Percentiles rank a stretch among this genome's conserved stretches.
phyloP scores from a whole-genome alignment of 78 protist genomes.

The Dictyostelium purpureum region DNA sequence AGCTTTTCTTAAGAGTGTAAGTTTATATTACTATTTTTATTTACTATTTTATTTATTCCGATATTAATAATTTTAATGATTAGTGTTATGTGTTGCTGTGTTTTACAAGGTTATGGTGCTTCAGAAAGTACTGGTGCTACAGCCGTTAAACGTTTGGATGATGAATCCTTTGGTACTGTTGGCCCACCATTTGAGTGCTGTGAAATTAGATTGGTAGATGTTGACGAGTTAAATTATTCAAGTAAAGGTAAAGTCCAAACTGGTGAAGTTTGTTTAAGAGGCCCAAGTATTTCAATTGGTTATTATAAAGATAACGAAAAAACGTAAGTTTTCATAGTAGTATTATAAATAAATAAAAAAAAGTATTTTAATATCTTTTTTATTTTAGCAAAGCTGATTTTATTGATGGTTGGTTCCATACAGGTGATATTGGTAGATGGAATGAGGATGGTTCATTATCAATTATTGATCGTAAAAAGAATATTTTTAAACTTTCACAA shows the following conservation, averaged over 20 bases:
- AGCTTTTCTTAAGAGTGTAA: conserved; percentile 71
- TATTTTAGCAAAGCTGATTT: too few relatives aligned
- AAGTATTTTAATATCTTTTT: too few relatives aligned
- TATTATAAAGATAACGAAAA: conserved; percentile 90
- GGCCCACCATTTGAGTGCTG: conserved; percentile 59
- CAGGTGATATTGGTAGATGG: conserved; percentile 97
- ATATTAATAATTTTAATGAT: too few relatives aligned
- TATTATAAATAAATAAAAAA: conserved; percentile 24
- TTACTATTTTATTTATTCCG: not conserved
- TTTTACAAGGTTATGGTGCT: conserved; percentile 88
- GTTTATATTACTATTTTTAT: not conserved
- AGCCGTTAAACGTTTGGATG: conserved; percentile 33
- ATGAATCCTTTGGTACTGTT: conserved; percentile 32
- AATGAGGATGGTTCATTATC: conserved; percentile 70
- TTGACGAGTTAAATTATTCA: conserved; percentile 89
- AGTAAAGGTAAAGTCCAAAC: not conserved
- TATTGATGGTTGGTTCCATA: conserved; percentile 93
- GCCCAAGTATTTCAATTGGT: conserved; percentile 91
- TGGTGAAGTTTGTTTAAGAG: conserved; percentile 96
- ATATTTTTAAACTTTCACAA: conserved; percentile 90
- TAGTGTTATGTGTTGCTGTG: conserved; percentile 16
- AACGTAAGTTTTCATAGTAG: conserved; percentile 57
- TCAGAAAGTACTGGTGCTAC: conserved; percentile 93
- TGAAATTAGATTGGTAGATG: conserved; percentile 88
- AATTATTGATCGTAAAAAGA: conserved; percentile 95